Percentiles rank a stretch among this genome's conserved stretches.
Conservation (phyloP, 2,329 filamentous ascomycete genomes). For the Fusarium metavorans region DNA sequence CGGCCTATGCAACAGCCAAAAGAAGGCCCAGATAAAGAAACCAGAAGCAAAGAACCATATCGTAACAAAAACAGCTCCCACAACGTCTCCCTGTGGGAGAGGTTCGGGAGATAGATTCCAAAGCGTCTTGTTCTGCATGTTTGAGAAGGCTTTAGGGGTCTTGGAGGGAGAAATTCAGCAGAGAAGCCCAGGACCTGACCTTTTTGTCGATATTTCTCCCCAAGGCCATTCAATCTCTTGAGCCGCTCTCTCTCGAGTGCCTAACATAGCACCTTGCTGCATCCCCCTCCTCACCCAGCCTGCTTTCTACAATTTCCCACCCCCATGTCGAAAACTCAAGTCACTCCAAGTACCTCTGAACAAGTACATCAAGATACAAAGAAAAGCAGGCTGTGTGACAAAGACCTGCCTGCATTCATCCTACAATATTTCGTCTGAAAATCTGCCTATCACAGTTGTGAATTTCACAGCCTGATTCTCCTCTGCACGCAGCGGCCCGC, state of each 20-base stretch:
- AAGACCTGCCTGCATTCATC: not conserved
- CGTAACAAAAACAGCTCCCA: constrained; percentile 12
- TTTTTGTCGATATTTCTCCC: not conserved
- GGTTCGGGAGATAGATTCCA: constrained; percentile 3
- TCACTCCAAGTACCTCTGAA: constrained; percentile 3
- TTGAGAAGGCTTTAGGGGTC: not conserved
- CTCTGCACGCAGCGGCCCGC: not conserved
- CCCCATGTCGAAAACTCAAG: not conserved
- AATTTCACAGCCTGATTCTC: not conserved
- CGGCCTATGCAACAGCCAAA: not conserved
- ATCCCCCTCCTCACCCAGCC: not conserved
- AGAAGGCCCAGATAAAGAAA: not conserved
- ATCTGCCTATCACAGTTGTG: not conserved
- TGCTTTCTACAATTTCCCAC: not conserved
- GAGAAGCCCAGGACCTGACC: not conserved
- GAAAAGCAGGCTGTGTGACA: not conserved
- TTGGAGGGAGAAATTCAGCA: not conserved
- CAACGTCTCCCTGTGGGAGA: constrained; percentile 4
- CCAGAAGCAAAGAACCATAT: constrained; percentile 14
- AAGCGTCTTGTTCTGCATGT: constrained; percentile 17
- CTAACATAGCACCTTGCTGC: not conserved
- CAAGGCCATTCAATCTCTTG: not conserved
- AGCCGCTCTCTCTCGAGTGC: not conserved
- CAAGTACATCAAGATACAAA: constrained; percentile 2
- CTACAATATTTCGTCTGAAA: not conserved